Evolutionary conservation across 805 yeast species (phyloP).

Genomic region (Saccharomycopsis babjevae): DNA sequence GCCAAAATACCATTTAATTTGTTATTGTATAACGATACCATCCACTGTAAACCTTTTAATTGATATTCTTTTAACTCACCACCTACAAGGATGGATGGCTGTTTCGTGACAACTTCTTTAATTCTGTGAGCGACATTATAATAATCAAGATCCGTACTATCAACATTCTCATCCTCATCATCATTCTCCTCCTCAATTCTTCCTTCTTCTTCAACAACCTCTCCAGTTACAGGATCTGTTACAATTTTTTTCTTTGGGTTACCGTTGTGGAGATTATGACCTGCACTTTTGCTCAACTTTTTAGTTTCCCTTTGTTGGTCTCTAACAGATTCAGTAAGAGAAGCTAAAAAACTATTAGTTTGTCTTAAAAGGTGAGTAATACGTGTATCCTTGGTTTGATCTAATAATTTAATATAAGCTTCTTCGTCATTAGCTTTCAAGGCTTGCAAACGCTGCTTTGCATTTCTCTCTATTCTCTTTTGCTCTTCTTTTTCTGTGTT

Average conservation of each 20-base stretch:
- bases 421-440: conserved; percentile 83
- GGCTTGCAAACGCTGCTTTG: conserved; percentile 82
- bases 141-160: conserved; percentile 61
- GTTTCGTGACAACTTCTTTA: conserved; percentile 54
- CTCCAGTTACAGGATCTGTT: not conserved
- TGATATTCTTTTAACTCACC: conserved; percentile 78
- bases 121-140: conserved; percentile 74
- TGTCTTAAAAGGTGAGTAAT: conserved; percentile 74
- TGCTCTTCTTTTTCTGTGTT: conserved; percentile 65
- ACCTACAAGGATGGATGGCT: conserved; percentile 63
- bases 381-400: conserved; percentile 81
- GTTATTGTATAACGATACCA: conserved; percentile 90
- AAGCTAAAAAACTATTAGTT: conserved; percentile 67
- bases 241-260: not conserved
- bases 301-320: conserved; percentile 57
- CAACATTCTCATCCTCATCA: conserved; percentile 33
- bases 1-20: conserved; percentile 93
- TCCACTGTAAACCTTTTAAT: conserved; percentile 92
- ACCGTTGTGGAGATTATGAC: conserved; percentile 12
- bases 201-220: not conserved
- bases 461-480: conserved; percentile 64
- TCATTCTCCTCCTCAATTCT: conserved; percentile 24
- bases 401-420: conserved; percentile 72
- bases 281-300: conserved; percentile 21
- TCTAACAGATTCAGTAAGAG: conserved; percentile 69